Evolutionary conservation across 2,329 filamentous ascomycete genomes (phyloP), one percentile per base, ranked within the genome.

Genomic region (Akanthomyces muscarius): DNA sequence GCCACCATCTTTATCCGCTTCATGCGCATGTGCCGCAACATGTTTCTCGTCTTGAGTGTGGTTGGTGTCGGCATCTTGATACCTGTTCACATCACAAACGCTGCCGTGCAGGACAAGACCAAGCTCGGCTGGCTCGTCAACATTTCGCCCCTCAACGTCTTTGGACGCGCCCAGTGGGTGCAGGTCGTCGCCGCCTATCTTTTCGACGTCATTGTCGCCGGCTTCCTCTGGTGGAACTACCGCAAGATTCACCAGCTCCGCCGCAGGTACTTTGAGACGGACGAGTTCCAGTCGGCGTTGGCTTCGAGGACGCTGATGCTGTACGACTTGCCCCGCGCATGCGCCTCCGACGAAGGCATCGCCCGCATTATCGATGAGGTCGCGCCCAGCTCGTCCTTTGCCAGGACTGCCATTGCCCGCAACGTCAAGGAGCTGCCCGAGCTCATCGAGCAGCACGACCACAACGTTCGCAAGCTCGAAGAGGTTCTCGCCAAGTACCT

Each of bases 211-310:
- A 83, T 92, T 23, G 82, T 97, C 16, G 87, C 85, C 63, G 88
- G 83, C 61, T 96, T 96, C 68, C 77, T 99, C 33, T 99, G 92
- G 92, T 89, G 84, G 79, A 98, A 97, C 71, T 98, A 98, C 74
- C 83, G 84, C 38, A 88, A 86, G 54, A 83, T 99, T 23, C 76
- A 87, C 18, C 77, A 79, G 41, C 76, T 99, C 66, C 85, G 93
- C 65, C 86, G 91, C 64, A 78, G 84, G 48, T 97, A 96, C 71
- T 94, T 97, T 70, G 85, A 94, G 70, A 94, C 87, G 69, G 81
- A 89, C 0, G 94, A 97, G 48, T 99, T 97, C 70, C 92, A 96
- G 73, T 85, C 85, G 64, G 96, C 92, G 74, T 79, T 98, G 63
- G 91, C 97, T 75, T 88, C 95, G 1, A 78, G 86, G 63, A 88